Conservation (phyloP, 805 yeast genomes). For the Saccharomycopsis schoenii region DNA sequence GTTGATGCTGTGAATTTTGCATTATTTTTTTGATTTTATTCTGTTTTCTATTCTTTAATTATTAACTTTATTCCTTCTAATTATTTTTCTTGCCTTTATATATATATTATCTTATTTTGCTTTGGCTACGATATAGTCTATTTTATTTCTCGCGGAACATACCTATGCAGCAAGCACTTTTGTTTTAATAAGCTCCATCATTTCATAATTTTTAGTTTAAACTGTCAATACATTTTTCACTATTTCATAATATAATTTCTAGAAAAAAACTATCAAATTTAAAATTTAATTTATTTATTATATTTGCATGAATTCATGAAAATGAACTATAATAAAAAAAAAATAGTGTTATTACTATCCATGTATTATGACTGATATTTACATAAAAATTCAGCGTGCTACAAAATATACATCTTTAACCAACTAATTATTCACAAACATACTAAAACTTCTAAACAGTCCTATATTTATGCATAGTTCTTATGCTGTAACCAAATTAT, state of each 20-base stretch:
- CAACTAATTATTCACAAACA: neutral
- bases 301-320: too few relatives aligned
- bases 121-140: neutral
- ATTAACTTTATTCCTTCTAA: neutral
- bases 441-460: neutral
- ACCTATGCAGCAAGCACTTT: neutral
- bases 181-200: neutral
- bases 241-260: too few relatives aligned
- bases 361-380: too few relatives aligned
- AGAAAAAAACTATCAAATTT: too few relatives aligned
- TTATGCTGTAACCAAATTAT: slow-evolving; percentile 5
- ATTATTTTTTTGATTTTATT: neutral
- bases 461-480: neutral
- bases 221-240: neutral
- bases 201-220: neutral
- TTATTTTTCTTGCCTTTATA: neutral
- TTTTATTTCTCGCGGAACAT: neutral
- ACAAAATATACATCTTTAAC: neutral
- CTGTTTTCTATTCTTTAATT: neutral
- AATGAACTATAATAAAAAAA: too few relatives aligned
- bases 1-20: neutral
- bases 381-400: too few relatives aligned
- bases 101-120: neutral
- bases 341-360: too few relatives aligned
- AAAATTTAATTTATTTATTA: too few relatives aligned